Base-by-base conservation (phyloP, 805 yeast species). In the Wickerhamomyces tratensis region DNA sequence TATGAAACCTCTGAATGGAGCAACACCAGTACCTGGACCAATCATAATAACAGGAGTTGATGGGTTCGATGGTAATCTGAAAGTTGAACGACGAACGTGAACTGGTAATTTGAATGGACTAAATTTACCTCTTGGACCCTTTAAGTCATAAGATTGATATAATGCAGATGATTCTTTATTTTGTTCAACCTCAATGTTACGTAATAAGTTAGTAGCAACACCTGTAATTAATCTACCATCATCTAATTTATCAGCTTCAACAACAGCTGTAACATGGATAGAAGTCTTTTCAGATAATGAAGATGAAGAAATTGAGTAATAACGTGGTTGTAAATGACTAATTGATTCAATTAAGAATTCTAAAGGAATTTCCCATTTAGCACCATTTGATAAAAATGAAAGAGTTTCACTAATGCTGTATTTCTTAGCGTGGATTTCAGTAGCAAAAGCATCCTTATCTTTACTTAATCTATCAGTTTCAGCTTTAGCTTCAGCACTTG, bases 1-100 rank as follows among this genome's bases (percentile, higher is more conserved):
- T 34, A 91, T 64, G 52, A 91, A 91, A 5, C 95, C 98, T 68
- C 98, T 81, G 71, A 93, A 86, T 47, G 98, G 98, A 9, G 98
- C 98, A 40, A 91, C 91, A 62, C 98, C 98, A 4, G 98, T 93
- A 50, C 98, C 98, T 38, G 98, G 98, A 29, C 98, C 98, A 56
- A 91, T 74, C 83, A 89, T 77, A 54, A 91, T 87, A 25, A 91
- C 73, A 14, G 98, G 97, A 31, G 81, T 77, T 4, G 75, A 63
- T 31, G 94, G 82, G 58, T 86, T 86, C 7, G 88, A 72, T 20
- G 98, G 98, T 49, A 93, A 72, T 69, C 88, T 89, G 72, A 91
- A 93, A 44, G 91, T 84, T 7, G 98, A 89, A 64, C 93, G 87
- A 65, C 98, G 86, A 39, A 93, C 83, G 60, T 89, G 96, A 36